Base-by-base conservation (phyloP, 2,329 filamentous ascomycete genomes). In the Rutstroemia sydowiana region DNA sequence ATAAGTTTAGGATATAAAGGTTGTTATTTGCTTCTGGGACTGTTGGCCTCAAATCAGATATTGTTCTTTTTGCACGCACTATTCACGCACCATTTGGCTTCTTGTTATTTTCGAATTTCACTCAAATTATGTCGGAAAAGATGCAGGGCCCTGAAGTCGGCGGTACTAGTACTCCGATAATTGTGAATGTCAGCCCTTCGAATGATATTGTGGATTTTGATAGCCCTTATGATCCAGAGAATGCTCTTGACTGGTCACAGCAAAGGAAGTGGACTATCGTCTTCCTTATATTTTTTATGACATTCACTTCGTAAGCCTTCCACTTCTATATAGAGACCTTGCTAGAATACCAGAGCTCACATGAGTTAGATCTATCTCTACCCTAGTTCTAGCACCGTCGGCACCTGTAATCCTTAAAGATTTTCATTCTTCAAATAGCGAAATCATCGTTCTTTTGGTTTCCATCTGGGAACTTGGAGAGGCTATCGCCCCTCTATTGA, bases 391-490 rank as follows among this genome's bases (percentile, higher is more conserved):
- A n/a, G 20, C 28, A 3, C 45, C 45, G 16, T 31, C 45, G 5
- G 34, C 23, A 2, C 31, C 34, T 7, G n/a, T 39, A 28, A 47
- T 47, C 5, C 1, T 39, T 2, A 7, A n/a, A 10, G 23, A 37
- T 9, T n/a, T 20, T 13, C 7, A 23, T 2, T 8, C 32, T 7
- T 11, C 16, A 9, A 39, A 16, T 30, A n/a, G 10, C 2, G 3
- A 18, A 8, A 16, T 39, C 23, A 16, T 47, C 10, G 21, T 16
- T 18, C 70, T 74, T 7, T 68, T 75, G 36, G 71, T 74, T 48
- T 73, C 71, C 0, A 72, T 75, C 53, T 74, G 71, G 72, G 72
- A 74, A 53, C 64, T 73, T 3, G 72, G 72, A 16, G 71, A 74
- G 66, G 71, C 69, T 18, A 66, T 68, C 26, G 71, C 71, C 1